These are phyloP conservation scores for Stachybotrys chartarum DNA, from an alignment of 2,329 filamentous ascomycete genomes.

Conservation along the genomic window DNA sequence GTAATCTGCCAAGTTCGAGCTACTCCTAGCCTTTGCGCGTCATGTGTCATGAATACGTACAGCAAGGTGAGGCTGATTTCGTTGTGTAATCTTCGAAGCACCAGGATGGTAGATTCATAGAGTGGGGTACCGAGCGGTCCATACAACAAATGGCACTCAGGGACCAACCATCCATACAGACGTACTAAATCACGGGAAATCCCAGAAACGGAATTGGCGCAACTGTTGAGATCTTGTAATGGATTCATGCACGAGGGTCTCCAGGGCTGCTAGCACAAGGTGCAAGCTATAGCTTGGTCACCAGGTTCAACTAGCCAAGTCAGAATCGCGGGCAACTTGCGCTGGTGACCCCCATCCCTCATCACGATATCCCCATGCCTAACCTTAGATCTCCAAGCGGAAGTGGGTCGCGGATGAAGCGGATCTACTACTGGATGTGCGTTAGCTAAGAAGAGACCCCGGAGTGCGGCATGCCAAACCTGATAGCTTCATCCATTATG, in stretches of 20 bases:
- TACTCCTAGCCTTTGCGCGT: neutral
- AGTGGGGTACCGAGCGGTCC: neutral
- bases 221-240: neutral
- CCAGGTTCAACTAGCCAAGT: neutral
- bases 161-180: too few relatives aligned
- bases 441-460: neutral
- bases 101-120: neutral
- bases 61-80: neutral
- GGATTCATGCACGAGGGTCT: neutral
- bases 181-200: neutral
- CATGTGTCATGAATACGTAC: neutral
- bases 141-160: neutral
- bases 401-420: neutral
- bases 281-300: neutral
- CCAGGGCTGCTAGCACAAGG: neutral
- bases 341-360: neutral
- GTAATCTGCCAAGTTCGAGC: neutral
- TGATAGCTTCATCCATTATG: too few relatives aligned
- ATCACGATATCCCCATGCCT: neutral
- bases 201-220: neutral
- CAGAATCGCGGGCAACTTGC: neutral
- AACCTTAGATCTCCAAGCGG: neutral
- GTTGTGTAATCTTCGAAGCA: neutral
- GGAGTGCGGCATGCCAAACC: neutral
- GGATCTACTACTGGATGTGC: neutral